Base-by-base conservation (phyloP, 1,139 yeast species). In the Trichomonascaceae sp. region DNA sequence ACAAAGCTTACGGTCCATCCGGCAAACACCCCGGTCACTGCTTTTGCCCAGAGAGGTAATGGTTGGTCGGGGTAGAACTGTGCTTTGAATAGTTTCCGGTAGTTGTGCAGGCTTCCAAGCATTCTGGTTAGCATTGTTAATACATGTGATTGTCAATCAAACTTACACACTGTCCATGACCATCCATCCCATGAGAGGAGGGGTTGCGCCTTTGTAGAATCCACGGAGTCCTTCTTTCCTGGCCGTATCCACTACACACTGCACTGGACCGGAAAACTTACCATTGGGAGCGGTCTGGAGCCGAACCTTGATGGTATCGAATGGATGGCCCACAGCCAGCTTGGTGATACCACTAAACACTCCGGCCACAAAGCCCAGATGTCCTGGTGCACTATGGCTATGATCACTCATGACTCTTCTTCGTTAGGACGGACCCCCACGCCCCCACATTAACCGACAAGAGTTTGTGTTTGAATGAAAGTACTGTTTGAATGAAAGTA, bases 1-100 rank as follows among this genome's bases (percentile, higher is more conserved):
- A 85, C 89, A 59, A 85, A 78, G 29, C 92, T 76, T 6, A 85
- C 95, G 0, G 95, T 85, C 76, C 76, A 73, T 2, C 96, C 95
- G 13, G 92, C 74, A 38, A 68, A 46, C 3, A 68, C 62, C n/a
- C 93, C 93, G 1, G 94, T 89, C 13, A 77, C 56, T 23, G 79
- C 66, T 48, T 79, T 85, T 0, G 93, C 95, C 23, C 67, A 41
- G 13, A 82, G 54, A 1, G 94, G 93, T 41, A 85, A 59, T 23
- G 60, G 56, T 33, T 64, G 59, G 33, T 76, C 68, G 1, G 69
- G 60, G 45, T 75, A 84, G 8, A 80, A 54, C 42, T 69, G 64
- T 13, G 76, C 79, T 47, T 76, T 76, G 38, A 80, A 64, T 25
- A 74, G 56, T 41, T 82, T 59, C 44, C 92, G 61, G 54, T 85